A percentile compares a stretch with the other conserved stretches of the same genome.
Evolutionary conservation across 2,329 filamentous ascomycete species (phyloP).

Genomic region (Grosmannia huntii): DNA sequence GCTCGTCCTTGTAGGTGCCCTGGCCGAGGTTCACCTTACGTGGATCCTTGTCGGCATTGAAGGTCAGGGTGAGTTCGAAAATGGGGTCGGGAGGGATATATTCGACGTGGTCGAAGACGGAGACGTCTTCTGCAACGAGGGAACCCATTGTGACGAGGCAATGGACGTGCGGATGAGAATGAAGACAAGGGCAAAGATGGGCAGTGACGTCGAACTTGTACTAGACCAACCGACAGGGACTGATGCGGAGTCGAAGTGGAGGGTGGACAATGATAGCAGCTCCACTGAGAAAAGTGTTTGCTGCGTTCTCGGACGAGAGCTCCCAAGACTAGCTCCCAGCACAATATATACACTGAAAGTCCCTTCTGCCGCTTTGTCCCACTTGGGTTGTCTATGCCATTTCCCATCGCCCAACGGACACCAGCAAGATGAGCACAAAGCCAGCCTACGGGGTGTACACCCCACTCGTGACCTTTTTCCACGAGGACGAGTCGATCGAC

Average conservation of each 20-base stretch:
- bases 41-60: constrained; percentile 17
- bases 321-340: neutral
- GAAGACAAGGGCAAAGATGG: neutral
- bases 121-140: neutral
- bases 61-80: constrained; percentile 22
- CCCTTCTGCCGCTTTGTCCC: neutral
- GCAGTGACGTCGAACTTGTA: neutral
- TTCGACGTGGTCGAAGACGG: constrained; percentile 1
- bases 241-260: neutral
- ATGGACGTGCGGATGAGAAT: neutral
- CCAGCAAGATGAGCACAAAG: neutral
- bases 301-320: neutral
- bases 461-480: constrained; percentile 45
- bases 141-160: neutral
- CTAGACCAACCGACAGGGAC: neutral
- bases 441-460: constrained; percentile 31
- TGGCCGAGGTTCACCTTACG: constrained; percentile 20
- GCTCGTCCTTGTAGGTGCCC: constrained; percentile 86
- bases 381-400: neutral
- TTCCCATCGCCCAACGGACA: neutral
- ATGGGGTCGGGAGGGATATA: constrained; percentile 12
- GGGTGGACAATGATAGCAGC: neutral
- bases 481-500: constrained; percentile 36
- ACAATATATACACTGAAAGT: neutral
- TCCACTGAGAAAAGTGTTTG: neutral